Evolutionary conservation across 2,329 filamentous ascomycete genomes (phyloP), one percentile per base, ranked within the genome.

Genomic region (Fusarium irregulare): DNA sequence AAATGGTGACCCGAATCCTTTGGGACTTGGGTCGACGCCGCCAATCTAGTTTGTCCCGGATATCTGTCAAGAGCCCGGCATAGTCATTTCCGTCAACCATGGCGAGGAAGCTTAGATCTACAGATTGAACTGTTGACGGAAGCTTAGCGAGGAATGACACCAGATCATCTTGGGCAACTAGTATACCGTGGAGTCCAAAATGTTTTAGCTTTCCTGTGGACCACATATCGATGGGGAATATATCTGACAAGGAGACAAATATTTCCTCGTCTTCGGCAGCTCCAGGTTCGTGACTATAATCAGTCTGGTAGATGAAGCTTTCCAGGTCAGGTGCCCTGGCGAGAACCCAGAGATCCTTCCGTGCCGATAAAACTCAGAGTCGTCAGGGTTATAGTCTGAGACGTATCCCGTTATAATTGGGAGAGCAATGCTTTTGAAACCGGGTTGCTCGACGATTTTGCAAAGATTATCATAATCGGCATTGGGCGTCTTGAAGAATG

Each of bases 401-500:
- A 16, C 6, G 21, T 41, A 37, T 1, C 14, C 49, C 4, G 12
- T 45, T 7, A 28, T 1, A 3, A 50, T 1, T 1, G 30, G 23
- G 0, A 64, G 6, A 6, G 32, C 12, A 41, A 64, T 6, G 1
- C 44, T 23, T 6, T 4, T 56, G 0, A 64, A 64, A 0, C 49
- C 44, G 0, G 49, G 49, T 10, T 18, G 7, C 2, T 25, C 37
- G 1, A 64, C 18, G 3, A 56, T 41, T 10, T 23, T 56, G 28
- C 44, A 49, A 0, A 64, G 30, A 5, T 4, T 50, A 9, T 64
- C 30, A 14, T 64, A 63, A n/a, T 56, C 37, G 16, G 4, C 0
- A 34, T 63, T 62, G 10, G 57, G 60, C 23, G 12, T 37, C 0
- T 64, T 25, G 2, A 64, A 62, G 2, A 64, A 30, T 18, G 42